Conservation (phyloP, 2,329 filamentous ascomycete genomes). For the Diaporthe australafricana region DNA sequence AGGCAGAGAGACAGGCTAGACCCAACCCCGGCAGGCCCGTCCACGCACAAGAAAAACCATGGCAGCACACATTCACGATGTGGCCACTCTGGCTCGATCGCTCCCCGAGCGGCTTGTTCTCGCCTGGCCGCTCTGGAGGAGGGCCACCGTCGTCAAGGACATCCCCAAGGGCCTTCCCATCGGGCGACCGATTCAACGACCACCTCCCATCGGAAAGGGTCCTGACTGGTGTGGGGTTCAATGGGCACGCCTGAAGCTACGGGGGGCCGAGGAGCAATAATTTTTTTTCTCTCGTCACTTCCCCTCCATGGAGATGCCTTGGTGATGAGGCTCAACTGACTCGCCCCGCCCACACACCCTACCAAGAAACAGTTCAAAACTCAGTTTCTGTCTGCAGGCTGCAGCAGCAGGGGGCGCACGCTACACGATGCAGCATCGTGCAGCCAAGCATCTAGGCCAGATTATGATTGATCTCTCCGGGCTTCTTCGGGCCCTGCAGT, state of each 20-base stretch:
- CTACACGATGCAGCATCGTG: too few species aligned
- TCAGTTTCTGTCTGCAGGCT: not conserved
- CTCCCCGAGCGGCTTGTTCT: too few species aligned
- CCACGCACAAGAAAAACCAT: not conserved
- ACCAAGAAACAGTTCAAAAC: not conserved
- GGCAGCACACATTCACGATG: not conserved
- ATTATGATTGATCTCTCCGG: not conserved
- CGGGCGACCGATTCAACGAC: constrained; percentile 9
- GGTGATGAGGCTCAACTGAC: constrained; percentile 33
- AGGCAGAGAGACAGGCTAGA: not conserved
- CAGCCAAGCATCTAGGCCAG: not conserved
- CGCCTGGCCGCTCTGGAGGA: not conserved
- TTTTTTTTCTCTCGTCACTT: too few species aligned
- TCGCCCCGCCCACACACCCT: not conserved
- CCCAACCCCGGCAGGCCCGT: not conserved
- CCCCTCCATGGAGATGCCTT: constrained; percentile 7
- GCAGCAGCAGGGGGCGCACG: too few species aligned
- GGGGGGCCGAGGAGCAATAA: too few species aligned
- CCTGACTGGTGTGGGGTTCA: not conserved
- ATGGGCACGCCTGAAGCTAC: not conserved
- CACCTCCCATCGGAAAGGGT: not conserved
- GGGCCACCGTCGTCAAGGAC: too few species aligned
- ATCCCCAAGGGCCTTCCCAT: not conserved
- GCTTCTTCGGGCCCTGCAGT: not conserved
- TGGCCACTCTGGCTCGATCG: constrained; percentile 23